Evolutionary conservation across 108 stramenopile genomes (phyloP), one percentile per base, ranked within the genome.

Genomic region (Cyclotella kingstonii): DNA sequence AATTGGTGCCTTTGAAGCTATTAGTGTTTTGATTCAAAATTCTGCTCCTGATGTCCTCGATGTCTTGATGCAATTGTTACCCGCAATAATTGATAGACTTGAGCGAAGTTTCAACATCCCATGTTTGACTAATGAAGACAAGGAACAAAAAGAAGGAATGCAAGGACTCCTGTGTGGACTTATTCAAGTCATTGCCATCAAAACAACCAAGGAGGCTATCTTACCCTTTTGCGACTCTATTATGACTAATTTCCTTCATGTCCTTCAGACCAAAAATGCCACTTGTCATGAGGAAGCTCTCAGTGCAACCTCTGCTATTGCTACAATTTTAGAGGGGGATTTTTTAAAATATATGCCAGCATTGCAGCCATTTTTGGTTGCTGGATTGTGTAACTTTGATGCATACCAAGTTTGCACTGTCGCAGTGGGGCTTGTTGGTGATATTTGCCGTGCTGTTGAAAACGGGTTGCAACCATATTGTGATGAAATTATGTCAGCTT

Each of bases 271-370:
- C 17, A 83, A 90, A 42, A 90, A 88, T 54, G 83, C 93, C 5
- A 76, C 77, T 22, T 90, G 84, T 47, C 95, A 96, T 73, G 96
- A 96, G 66, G 98, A 98, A 70, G 94, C 95, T 29, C 91, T 96
- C 46, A 77, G 91, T 66, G 90, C 96, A 1, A 86, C 90, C 28
- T 91, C 93, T 10, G 84, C 92, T 7, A 68, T 98, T 44, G 85
- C 90, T 14, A 84, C 91, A 41, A 78, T 76, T 26, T 22, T 97
- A 57, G 95, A 96, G 59, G 81, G 58, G 2, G 88, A 84, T 30
- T 98, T 98, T 65, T 65, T 67, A 55, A 94, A 94, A 72, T 98
- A 98, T 78, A 89, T 97, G 93, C 42, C 62, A 27, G 80, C 80
- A 9, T 75, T 97, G 27, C 73, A 83, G 25, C 93, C 93, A 0